These are phyloP conservation scores for Casuarina equisetifolia DNA, from an alignment of 306 rosid species.

Conservation along the genomic window DNA sequence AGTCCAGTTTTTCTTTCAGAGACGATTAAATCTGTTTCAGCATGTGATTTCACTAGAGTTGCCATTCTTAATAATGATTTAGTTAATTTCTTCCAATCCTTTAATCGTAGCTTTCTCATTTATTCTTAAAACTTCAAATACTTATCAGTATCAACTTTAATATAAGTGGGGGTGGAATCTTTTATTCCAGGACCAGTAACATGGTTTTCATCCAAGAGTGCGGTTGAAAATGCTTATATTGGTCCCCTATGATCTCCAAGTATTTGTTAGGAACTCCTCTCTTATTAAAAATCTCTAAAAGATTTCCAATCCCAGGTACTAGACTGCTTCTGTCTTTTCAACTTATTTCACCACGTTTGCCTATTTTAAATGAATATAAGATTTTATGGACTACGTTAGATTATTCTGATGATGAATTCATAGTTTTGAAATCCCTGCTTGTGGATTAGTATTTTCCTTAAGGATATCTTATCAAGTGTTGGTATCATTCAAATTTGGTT, in stretches of 20 bases:
- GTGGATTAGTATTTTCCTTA: not conserved
- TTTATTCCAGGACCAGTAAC: not conserved
- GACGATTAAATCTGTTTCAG: not conserved
- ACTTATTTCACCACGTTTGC: not conserved
- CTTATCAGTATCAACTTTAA: not conserved
- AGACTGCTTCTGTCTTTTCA: not conserved
- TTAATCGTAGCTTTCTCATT: not conserved
- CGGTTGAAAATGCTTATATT: not conserved
- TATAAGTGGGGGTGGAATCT: not conserved
- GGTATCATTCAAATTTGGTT: not conserved
- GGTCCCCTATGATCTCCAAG: not conserved
- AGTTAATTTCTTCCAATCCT: not conserved
- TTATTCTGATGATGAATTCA: not conserved
- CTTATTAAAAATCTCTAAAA: not conserved
- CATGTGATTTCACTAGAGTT: not conserved
- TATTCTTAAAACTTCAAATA: not conserved
- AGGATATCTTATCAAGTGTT: not conserved
- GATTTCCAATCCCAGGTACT: not conserved
- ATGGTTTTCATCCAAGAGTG: not conserved
- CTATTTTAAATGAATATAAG: not conserved
- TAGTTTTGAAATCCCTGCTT: not conserved
- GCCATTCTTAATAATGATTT: not conserved
- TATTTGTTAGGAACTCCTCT: not conserved
- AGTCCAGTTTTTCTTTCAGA: not conserved
- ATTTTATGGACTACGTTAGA: not conserved